Base-by-base conservation (phyloP, 345 rosid genomes). In the Citrus unshiu region DNA sequence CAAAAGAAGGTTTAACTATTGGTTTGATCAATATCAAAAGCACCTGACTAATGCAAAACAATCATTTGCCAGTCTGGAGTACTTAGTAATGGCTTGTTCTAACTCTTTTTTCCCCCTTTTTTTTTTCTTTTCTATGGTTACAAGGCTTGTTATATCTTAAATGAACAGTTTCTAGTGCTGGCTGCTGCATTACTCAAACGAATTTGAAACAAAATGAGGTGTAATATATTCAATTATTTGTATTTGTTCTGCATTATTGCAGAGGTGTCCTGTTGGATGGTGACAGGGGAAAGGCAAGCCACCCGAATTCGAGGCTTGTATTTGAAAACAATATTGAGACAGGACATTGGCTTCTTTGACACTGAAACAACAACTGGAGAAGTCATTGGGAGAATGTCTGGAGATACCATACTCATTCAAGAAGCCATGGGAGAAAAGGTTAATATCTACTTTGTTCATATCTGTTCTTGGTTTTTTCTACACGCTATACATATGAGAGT, bases 391-490 rank as follows among this genome's bases (percentile, higher is more conserved):
- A 90, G 98, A 77, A 93, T 95, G 98, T 93, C 98, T 0, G 98
- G 98, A 13, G 98, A 95, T 75, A 95, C 98, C 6, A 86, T 95
- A 73, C 89, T 93, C 77, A 91, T 95, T 81, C 97, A 95, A 84
- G 97, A 95, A 1, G 98, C 98, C 37, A 89, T 95, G 91, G 98
- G 98, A 25, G 98, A 93, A 77, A 95, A 95, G 95, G 97, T 91
- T 91, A 34, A 5, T 61, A 49, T 56, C 2, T 30, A 64, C 32
- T 32, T 76, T 74, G 16, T 67, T 73, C 29, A 22, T n/a, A 35
- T 63, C 54, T 12, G 60, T 65, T 22, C 30, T 75, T 46, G 46
- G 32, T 16, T 22, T 49, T 22, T 49, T n/a, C 14, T 30, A n/a
- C n/a, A 9, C 29, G 30, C 4, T 9, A 12, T 24, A 16, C 7